Percentiles rank a stretch among this genome's conserved stretches.
Conservation (phyloP, 352 stramenopile species). For the Peronosclerospora sorghi region DNA sequence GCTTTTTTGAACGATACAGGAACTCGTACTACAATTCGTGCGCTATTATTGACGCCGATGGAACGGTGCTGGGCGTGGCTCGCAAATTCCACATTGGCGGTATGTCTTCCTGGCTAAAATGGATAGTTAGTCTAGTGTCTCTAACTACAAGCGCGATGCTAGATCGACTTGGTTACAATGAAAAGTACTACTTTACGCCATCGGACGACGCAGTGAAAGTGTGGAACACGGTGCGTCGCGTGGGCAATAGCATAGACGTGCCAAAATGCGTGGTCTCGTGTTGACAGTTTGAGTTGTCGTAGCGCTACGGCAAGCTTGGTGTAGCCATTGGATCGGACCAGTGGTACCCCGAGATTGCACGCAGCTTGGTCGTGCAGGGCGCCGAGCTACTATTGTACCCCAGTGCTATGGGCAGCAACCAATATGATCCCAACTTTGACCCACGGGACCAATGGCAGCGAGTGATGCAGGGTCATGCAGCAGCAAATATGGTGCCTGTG, state of each 20-base stretch:
- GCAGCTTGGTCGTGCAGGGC: constrained; percentile 78
- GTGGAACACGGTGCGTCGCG: constrained; percentile 63
- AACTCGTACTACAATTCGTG: constrained; percentile 91
- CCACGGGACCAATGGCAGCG: constrained; percentile 86
- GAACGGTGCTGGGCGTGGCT: constrained; percentile 67
- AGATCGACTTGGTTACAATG: constrained; percentile 86
- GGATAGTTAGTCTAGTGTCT: background rate
- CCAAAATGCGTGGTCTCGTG: too few species aligned
- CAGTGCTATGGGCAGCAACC: constrained; percentile 77
- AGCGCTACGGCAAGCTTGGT: constrained; percentile 82
- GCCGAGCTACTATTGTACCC: constrained; percentile 81
- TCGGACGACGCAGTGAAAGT: constrained; percentile 85
- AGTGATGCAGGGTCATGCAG: constrained; percentile 86
- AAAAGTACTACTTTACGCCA: constrained; percentile 90
- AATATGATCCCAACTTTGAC: constrained; percentile 83
- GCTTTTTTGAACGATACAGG: constrained; percentile 85
- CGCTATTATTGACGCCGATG: constrained; percentile 86
- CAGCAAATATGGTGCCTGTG: constrained; percentile 84
- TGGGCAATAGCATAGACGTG: background rate
- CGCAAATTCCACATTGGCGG: constrained; percentile 88
- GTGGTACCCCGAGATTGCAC: constrained; percentile 87
- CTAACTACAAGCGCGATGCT: background rate
- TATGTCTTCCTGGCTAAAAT: constrained; percentile 7
- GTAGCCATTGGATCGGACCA: constrained; percentile 88
- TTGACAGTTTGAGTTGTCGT: background rate